These are phyloP conservation scores for Aspergillus vadensis DNA, from an alignment of 2,329 filamentous ascomycete genomes.

Conservation along the genomic window DNA sequence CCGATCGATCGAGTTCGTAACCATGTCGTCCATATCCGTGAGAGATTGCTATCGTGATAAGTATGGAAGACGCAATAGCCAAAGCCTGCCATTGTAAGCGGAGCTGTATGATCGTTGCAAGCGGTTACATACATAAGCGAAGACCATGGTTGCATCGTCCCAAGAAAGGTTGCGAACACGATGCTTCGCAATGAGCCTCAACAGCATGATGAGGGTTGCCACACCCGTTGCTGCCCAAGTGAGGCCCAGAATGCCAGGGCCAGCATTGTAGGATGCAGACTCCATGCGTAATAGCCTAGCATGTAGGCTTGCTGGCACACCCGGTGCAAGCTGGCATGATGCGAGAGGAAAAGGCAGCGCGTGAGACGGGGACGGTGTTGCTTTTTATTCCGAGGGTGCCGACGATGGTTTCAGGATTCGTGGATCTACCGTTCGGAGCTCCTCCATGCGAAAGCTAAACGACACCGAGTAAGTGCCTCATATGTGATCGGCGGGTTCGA, in stretches of 20 bases:
- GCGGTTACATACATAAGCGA: constrained; percentile 6
- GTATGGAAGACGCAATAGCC: background rate
- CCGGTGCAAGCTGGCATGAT: background rate
- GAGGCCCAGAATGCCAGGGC: background rate
- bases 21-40: background rate
- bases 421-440: background rate
- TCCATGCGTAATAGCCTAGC: background rate
- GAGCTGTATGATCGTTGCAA: too few relatives aligned
- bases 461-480: background rate
- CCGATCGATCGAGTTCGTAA: background rate
- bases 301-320: background rate
- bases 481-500: background rate
- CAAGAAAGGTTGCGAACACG: constrained; percentile 8
- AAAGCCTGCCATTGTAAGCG: background rate
- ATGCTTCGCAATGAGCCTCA: constrained; percentile 11
- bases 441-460: background rate
- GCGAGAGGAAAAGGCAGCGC: background rate
- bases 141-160: constrained; percentile 14
- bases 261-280: background rate
- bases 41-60: background rate
- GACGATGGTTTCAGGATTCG: background rate
- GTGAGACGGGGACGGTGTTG: background rate
- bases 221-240: background rate
- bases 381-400: background rate
- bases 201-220: background rate